Conservation (phyloP, 2,329 filamentous ascomycete species). For the Pyricularia grisea region DNA sequence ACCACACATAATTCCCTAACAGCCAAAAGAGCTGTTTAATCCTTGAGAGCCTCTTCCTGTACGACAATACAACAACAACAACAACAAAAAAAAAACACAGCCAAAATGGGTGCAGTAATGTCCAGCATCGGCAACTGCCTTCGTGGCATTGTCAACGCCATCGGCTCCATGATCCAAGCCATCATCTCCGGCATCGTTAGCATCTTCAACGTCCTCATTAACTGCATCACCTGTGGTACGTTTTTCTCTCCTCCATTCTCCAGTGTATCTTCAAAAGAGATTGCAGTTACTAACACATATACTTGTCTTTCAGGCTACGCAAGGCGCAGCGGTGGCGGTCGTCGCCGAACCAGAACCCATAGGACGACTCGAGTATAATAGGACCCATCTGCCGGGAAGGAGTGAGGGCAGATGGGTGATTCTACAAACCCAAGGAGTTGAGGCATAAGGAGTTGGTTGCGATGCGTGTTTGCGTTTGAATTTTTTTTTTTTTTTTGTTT, state of each 20-base stretch:
- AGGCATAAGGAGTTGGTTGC: not conserved
- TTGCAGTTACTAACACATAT: not conserved
- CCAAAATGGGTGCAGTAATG: slow-evolving; percentile 42
- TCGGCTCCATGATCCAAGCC: slow-evolving; percentile 54
- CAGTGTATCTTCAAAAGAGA: not conserved
- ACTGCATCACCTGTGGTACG: slow-evolving; percentile 7
- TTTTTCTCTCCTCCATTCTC: not conserved
- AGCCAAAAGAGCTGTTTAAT: too few relatives aligned
- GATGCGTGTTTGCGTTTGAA: not conserved
- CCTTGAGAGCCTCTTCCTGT: not conserved
- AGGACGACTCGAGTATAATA: not conserved
- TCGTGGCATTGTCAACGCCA: slow-evolving; percentile 59
- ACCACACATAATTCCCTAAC: too few relatives aligned
- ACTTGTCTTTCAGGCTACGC: not conserved
- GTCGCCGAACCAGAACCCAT: not conserved
- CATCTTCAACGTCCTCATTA: slow-evolving; percentile 43
- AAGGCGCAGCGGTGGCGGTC: not conserved
- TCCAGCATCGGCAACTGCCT: slow-evolving; percentile 56
- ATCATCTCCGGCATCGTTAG: slow-evolving; percentile 59
- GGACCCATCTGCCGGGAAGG: slow-evolving; percentile 4
- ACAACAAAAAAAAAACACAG: not conserved
- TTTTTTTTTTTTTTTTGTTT: too few relatives aligned
- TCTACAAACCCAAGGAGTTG: not conserved
- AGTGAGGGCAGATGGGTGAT: not conserved
- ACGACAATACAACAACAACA: not conserved